These are phyloP conservation scores for Coemansia umbellata DNA, from an alignment of 192 early-diverging fungal genomes.

Conservation along the genomic window DNA sequence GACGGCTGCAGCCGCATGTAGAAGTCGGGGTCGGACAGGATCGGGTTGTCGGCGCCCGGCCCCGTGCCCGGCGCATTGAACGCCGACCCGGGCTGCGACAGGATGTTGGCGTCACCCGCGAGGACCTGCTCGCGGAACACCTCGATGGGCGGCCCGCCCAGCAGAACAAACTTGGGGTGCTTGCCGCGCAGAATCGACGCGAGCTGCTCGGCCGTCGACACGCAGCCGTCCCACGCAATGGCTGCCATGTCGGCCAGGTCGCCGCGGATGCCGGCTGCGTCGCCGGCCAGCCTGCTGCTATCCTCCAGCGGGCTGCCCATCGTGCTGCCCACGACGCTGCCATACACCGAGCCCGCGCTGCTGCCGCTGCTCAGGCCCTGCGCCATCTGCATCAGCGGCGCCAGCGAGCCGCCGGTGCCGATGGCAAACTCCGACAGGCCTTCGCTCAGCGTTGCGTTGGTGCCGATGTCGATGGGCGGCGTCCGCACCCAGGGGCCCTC, in stretches of 20 bases:
- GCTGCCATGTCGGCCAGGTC: constrained; percentile 43
- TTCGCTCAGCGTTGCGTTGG: constrained; percentile 30
- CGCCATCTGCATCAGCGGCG: constrained; percentile 41
- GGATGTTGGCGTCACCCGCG: constrained; percentile 40
- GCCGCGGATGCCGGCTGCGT: constrained; percentile 16
- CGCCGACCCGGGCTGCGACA: constrained; percentile 42
- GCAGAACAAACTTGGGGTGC: constrained; percentile 46
- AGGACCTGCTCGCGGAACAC: constrained; percentile 41
- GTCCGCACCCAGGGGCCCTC: constrained; percentile 10
- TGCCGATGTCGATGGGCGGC: constrained; percentile 8
- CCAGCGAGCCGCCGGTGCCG: constrained; percentile 40
- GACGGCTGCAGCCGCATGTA: constrained; percentile 53
- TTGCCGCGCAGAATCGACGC: constrained; percentile 48
- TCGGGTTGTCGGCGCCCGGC: constrained; percentile 49
- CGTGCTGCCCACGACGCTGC: constrained; percentile 46
- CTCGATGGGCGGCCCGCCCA: constrained; percentile 29
- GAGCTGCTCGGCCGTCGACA: constrained; percentile 50
- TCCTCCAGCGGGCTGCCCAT: constrained; percentile 3
- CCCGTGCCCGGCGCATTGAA: constrained; percentile 48
- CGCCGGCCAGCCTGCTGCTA: not conserved
- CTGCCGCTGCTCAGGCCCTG: constrained; percentile 22
- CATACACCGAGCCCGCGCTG: constrained; percentile 30
- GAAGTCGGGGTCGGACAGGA: constrained; percentile 46
- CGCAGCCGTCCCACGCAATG: constrained; percentile 49
- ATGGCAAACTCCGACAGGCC: constrained; percentile 49